Evolutionary conservation across 495 filamentous ascomycete genomes (phyloP), one percentile per base, ranked within the genome.

Genomic region (Poronia punctata): DNA sequence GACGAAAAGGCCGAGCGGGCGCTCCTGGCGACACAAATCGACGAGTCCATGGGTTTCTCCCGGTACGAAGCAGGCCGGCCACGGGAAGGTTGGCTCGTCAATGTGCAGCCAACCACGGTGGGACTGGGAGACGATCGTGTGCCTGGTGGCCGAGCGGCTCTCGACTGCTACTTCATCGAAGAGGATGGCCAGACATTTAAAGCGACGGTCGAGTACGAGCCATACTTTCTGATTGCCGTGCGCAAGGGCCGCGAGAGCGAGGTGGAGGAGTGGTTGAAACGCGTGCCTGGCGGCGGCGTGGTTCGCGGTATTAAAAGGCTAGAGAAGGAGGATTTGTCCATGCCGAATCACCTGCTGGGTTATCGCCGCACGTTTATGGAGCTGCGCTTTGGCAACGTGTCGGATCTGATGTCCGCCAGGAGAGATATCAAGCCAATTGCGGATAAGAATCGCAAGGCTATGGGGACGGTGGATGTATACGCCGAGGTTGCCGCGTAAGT

Each of bases 401-500:
- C 66, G 40, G 84, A 96, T 62, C 59, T 99, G 41, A 70, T 99
- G 50, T 78, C 78, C 36, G 90, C 88, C 17, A 74, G 88, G 49
- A 86, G 78, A 46, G 76, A 79, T 12, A 74, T 99, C 26, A 79
- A 88, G 68, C 92, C 92, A 7, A 74, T 99, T 61, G 92, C 89
- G 19, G 89, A 95, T 64, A 94, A 89, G 65, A 99, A 97, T 52
- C 93, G 84, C 70, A 90, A 87, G 58, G 88, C 83, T 46, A 79
- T 93, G 70, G 87, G 82, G 68, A 84, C 88, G 34, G 93, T 97
- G 85, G 92, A 99, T 72, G 87, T 90, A 50, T 99, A 97, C 76
- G 86, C 86, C 40, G 93, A 99, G 71, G 87, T 95, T 52, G 84
- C 85, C 43, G 84, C 79, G 88, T 93, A 62, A 54, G 77, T n/a